phyloP scores from a whole-genome alignment of 2,329 filamentous ascomycete genomes.

The Clarireedia hainanense region DNA sequence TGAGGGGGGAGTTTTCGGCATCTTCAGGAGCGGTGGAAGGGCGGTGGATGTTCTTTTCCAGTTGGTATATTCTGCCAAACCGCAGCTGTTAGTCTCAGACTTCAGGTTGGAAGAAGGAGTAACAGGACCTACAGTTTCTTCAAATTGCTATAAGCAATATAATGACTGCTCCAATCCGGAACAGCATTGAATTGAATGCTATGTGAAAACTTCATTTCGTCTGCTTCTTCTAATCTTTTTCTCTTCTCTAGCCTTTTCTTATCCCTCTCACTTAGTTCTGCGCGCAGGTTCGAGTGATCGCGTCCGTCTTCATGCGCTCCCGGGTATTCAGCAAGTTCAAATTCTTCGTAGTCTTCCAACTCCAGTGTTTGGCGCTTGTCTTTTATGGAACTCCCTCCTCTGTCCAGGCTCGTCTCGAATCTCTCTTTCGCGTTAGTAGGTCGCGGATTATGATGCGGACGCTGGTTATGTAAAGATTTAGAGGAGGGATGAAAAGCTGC shows the following conservation, averaged over 20 bases:
- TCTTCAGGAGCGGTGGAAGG: conserved; percentile 50
- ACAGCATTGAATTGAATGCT: conserved; percentile 99
- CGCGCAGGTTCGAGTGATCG: background rate
- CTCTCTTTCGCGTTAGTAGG: conserved; percentile 9
- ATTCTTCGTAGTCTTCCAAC: conserved; percentile 20
- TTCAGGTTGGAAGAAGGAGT: background rate
- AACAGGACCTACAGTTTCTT: conserved; percentile 76
- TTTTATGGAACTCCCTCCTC: conserved; percentile 7
- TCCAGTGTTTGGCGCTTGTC: background rate
- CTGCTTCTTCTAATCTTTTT: conserved; percentile 60
- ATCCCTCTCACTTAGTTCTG: conserved; percentile 10
- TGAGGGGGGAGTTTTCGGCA: conserved; percentile 76
- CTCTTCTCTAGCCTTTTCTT: conserved; percentile 54
- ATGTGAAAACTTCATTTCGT: conserved; percentile 99
- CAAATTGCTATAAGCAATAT: conserved; percentile 96
- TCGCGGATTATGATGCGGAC: background rate
- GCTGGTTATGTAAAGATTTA: conserved; percentile 6
- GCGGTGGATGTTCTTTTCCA: conserved; percentile 77
- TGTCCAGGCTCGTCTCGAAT: conserved; percentile 16
- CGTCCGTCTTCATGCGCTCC: conserved; percentile 3
- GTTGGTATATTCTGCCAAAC: conserved; percentile 70
- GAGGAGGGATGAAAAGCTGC: conserved; percentile 20
- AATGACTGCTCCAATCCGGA: conserved; percentile 98
- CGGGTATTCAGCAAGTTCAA: conserved; percentile 26
- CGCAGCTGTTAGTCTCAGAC: background rate